phyloP scores from a whole-genome alignment of 306 rosid species.

The Citrullus amarus region DNA sequence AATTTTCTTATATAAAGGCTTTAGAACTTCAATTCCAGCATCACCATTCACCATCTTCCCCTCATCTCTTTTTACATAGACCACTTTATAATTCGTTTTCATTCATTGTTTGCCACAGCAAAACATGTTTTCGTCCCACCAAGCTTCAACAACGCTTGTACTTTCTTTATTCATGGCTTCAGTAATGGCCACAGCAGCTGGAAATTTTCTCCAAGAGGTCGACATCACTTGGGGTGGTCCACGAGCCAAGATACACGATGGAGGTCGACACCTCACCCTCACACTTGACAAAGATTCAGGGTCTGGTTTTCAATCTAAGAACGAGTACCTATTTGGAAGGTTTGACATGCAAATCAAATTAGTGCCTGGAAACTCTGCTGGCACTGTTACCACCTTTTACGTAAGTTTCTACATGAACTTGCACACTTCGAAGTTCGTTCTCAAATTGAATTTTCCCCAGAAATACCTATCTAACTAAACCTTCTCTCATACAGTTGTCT shows the following conservation, averaged over 20 bases:
- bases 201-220: constrained; percentile 50
- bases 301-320: constrained; percentile 73
- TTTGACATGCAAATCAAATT: constrained; percentile 71
- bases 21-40: background rate
- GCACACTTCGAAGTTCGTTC: background rate
- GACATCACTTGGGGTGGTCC: constrained; percentile 57
- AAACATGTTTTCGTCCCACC: constrained; percentile 11
- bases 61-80: background rate
- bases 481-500: constrained; percentile 33
- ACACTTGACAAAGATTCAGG: constrained; percentile 67
- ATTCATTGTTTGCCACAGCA: background rate
- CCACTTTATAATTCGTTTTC: background rate
- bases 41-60: background rate
- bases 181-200: constrained; percentile 20
- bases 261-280: constrained; percentile 57
- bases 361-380: constrained; percentile 78
- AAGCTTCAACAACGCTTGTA: constrained; percentile 1
- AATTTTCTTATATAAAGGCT: constrained; percentile 10
- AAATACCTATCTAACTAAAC: background rate
- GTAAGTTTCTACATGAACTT: constrained; percentile 18
- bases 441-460: background rate
- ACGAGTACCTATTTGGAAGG: constrained; percentile 47
- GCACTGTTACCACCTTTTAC: constrained; percentile 72
- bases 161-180: constrained; percentile 10
- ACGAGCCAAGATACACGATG: constrained; percentile 41